These are phyloP conservation scores for Camelina sativa DNA, from an alignment of 345 rosid genomes.

Conservation along the genomic window DNA sequence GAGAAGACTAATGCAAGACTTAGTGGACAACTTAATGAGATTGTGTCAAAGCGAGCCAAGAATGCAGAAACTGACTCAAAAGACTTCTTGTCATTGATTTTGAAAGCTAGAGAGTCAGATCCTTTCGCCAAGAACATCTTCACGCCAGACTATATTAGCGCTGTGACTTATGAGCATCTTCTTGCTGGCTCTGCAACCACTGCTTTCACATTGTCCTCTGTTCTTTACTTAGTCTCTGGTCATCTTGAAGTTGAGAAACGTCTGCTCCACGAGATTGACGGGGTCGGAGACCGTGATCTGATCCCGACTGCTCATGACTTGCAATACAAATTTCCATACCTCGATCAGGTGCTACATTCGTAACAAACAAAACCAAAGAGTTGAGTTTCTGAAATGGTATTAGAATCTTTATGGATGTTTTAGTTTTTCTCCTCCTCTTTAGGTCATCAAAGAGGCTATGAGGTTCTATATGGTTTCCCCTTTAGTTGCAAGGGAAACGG, in stretches of 20 bases:
- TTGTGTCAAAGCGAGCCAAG: slow-evolving; percentile 67
- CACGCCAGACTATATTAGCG: slow-evolving; percentile 74
- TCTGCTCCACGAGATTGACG: slow-evolving; percentile 74
- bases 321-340: slow-evolving; percentile 73
- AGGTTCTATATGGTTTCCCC: slow-evolving; percentile 85
- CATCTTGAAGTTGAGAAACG: slow-evolving; percentile 75
- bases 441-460: slow-evolving; percentile 92
- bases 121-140: slow-evolving; percentile 54
- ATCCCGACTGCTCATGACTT: slow-evolving; percentile 70
- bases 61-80: slow-evolving; percentile 57
- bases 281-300: slow-evolving; percentile 59
- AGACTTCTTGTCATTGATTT: slow-evolving; percentile 76
- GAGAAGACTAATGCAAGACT: slow-evolving; percentile 61
- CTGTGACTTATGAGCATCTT: slow-evolving; percentile 89
- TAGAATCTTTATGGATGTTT: neutral
- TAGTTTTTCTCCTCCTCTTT: slow-evolving; percentile 21
- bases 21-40: slow-evolving; percentile 67
- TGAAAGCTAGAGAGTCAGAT: slow-evolving; percentile 71
- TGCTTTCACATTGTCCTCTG: slow-evolving; percentile 74
- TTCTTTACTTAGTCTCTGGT: slow-evolving; percentile 69
- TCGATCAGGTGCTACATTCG: slow-evolving; percentile 60
- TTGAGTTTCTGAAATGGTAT: neutral
- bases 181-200: slow-evolving; percentile 95
- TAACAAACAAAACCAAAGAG: neutral
- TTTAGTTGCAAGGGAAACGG: slow-evolving; percentile 81